Percentiles rank a stretch among this genome's conserved stretches.
Conservation (phyloP, 2,329 filamentous ascomycete species). For the Parasarocladium wereldwijsianum region DNA sequence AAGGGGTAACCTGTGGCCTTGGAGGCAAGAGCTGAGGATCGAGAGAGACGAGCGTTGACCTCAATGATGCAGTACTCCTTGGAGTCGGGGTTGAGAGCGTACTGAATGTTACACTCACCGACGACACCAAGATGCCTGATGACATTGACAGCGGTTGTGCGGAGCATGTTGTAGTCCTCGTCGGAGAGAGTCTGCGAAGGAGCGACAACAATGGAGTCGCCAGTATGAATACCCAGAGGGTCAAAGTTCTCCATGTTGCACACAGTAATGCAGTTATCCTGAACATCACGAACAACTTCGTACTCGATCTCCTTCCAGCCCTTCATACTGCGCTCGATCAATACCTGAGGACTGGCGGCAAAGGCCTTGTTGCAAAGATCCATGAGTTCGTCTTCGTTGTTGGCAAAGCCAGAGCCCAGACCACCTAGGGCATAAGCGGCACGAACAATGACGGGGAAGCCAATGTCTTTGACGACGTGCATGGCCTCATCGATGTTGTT, state of each 20-base stretch:
- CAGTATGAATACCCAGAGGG: conserved; percentile 92
- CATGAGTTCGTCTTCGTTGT: conserved; percentile 67
- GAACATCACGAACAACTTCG: conserved; percentile 87
- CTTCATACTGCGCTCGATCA: conserved; percentile 98
- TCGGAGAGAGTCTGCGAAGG: conserved; percentile 94
- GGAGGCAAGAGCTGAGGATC: conserved; percentile 88
- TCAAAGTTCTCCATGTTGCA: conserved; percentile 99
- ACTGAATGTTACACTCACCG: conserved; percentile 98
- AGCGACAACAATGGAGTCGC: conserved; percentile 95
- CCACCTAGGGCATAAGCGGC: conserved; percentile 93
- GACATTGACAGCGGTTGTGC: conserved; percentile 91
- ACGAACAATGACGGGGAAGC: conserved; percentile 92
- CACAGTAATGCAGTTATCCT: conserved; percentile 97
- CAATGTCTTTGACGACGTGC: conserved; percentile 76
- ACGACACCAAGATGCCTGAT: conserved; percentile 95
- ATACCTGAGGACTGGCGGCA: conserved; percentile 84
- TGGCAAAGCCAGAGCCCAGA: conserved; percentile 87
- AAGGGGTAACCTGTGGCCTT: conserved; percentile 95
- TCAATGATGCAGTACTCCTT: conserved; percentile 98
- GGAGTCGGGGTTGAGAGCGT: conserved; percentile 89
- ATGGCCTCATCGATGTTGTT: conserved; percentile 80
- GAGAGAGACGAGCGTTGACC: conserved; percentile 89
- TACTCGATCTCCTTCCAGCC: conserved; percentile 99
- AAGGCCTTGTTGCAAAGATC: conserved; percentile 92
- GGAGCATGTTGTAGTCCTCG: conserved; percentile 98